phyloP scores from a whole-genome alignment of 2,329 filamentous ascomycete species.

The Pseudopyricularia javanii region DNA sequence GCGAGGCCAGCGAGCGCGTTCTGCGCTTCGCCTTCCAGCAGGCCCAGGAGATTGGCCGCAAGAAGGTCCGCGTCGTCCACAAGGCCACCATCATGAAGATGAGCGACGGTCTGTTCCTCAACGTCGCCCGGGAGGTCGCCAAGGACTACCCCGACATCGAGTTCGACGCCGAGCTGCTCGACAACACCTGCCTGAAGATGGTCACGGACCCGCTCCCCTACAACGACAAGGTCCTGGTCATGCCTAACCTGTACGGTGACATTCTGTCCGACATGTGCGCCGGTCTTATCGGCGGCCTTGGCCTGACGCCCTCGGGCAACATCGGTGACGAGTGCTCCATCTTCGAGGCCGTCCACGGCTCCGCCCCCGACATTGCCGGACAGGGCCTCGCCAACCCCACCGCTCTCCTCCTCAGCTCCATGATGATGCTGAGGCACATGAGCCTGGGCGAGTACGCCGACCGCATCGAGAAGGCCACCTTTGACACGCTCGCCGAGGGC shows the following conservation, averaged over 20 bases:
- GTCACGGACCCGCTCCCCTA: slow-evolving; percentile 95
- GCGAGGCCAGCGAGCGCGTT: slow-evolving; percentile 97
- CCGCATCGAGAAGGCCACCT: slow-evolving; percentile 86
- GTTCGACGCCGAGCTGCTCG: slow-evolving; percentile 99
- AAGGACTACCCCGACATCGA: slow-evolving; percentile 94
- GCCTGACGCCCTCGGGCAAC: slow-evolving; percentile 97
- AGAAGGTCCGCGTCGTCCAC: slow-evolving; percentile 99
- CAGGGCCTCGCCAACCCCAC: slow-evolving; percentile 99
- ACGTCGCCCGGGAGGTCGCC: slow-evolving; percentile 85
- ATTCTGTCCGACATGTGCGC: slow-evolving; percentile 98
- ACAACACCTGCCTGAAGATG: slow-evolving; percentile 99
- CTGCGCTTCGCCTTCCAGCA: slow-evolving; percentile 98
- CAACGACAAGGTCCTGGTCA: slow-evolving; percentile 98
- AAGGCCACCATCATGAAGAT: slow-evolving; percentile 99
- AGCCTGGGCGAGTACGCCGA: slow-evolving; percentile 97
- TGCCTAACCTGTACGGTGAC: slow-evolving; percentile 98
- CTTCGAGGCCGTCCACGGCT: slow-evolving; percentile 97
- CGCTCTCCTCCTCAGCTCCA: slow-evolving; percentile 76
- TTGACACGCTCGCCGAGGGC: slow-evolving; percentile 66
- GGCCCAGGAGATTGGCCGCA: slow-evolving; percentile 94
- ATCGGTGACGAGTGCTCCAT: slow-evolving; percentile 97
- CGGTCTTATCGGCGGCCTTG: slow-evolving; percentile 89
- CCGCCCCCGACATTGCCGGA: slow-evolving; percentile 99
- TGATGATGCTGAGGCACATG: slow-evolving; percentile 71
- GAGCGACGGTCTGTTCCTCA: slow-evolving; percentile 95